Evolutionary conservation across 1,284 basidiomycete species (phyloP), one percentile per base, ranked within the genome.

Genomic region (Rhodotorula glutinis): DNA sequence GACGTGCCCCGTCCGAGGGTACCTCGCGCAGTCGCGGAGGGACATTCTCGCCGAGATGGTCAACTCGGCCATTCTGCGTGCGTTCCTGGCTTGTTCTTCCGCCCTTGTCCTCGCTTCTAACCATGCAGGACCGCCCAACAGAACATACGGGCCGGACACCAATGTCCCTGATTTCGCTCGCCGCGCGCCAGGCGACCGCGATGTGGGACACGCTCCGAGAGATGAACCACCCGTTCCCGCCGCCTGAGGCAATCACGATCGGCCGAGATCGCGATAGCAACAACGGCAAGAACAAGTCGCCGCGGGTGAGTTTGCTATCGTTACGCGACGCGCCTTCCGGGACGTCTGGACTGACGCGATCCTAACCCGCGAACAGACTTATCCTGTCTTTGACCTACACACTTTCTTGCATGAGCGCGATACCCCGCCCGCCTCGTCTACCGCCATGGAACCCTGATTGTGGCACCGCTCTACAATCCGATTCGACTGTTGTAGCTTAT

Each of bases 11-110:
- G 53, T 90, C 71, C 81, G 84, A 21, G 83, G 82, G 58, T 92
- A 92, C 77, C 78, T 94, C 66, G 83, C 83, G 59, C 86, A 87
- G 76, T 85, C 84, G 65, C 81, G 90, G 65, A 83, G 91, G 61
- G 87, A 89, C 72, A 85, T 85, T 10, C 83, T 94, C 9, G 91
- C 91, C 1, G 88, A 90, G 66, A 89, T 92, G 79, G 87, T 95
- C 61, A 89, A 93, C 72, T 84, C 85, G 57, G 92, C 92, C 16
- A 90, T 94, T 59, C 79, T 94, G 7, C 81, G 90, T 90, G 73
- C 76, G 89, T 81, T 30, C 19, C 64, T 49, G n/a, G n/a, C n/a
- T n/a, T n/a, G n/a, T 21, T 19, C 7, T 7, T n/a, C 23, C 40
- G 3, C 21, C 17, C n/a, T 41, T 2, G 16, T 8, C 23, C n/a